Percentiles rank a stretch among this genome's conserved stretches.
Conservation (phyloP, 106 monocot genomes). For the Dendrobium huoshanense region DNA sequence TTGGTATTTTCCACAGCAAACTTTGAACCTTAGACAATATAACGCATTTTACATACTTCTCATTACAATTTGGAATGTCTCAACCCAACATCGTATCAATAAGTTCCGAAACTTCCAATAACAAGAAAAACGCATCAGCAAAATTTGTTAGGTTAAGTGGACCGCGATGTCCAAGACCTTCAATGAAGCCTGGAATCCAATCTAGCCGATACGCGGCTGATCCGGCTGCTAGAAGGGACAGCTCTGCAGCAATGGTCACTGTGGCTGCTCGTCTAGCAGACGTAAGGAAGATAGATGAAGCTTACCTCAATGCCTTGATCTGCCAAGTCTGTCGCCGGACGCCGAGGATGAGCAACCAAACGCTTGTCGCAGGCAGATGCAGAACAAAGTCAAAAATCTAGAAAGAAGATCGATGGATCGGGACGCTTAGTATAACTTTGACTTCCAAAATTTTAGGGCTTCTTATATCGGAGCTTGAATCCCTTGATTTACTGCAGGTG, state of each 20-base stretch:
- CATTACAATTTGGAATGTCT: background rate
- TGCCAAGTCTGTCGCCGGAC: background rate
- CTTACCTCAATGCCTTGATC: background rate
- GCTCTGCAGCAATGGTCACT: too few relatives aligned
- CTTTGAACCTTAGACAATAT: too few relatives aligned
- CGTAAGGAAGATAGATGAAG: background rate
- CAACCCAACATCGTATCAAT: background rate
- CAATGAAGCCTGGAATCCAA: too few relatives aligned
- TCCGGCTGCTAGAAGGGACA: too few relatives aligned
- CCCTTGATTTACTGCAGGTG: too few relatives aligned
- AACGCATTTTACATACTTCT: too few relatives aligned
- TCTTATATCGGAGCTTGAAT: background rate
- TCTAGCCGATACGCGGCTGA: too few relatives aligned
- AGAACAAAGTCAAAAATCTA: background rate
- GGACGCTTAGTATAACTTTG: background rate
- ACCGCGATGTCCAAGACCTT: background rate
- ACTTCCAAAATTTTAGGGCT: background rate
- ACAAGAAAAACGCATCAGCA: background rate
- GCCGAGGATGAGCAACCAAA: background rate
- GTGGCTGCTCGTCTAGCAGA: background rate
- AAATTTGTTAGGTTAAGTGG: background rate
- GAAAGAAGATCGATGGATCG: background rate
- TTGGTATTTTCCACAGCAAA: too few relatives aligned
- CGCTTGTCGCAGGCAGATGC: background rate
- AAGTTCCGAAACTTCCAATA: background rate